phyloP scores from a whole-genome alignment of 148 eudicot species.

The Spergularia bocconei region DNA sequence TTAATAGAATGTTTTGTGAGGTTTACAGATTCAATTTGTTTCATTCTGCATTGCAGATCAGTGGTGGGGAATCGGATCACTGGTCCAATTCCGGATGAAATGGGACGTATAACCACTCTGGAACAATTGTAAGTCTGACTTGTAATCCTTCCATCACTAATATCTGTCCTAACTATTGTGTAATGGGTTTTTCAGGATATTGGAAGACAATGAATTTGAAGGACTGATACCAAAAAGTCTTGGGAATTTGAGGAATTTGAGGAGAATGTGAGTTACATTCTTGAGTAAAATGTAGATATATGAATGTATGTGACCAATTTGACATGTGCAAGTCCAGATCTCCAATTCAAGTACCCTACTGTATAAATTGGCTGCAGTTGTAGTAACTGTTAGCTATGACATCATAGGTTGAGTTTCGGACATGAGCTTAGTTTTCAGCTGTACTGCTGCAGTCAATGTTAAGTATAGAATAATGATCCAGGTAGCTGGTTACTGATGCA shows the following conservation, averaged over 20 bases:
- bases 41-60: slow-evolving; percentile 36
- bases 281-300: not conserved
- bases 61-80: slow-evolving; percentile 52
- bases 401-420: no score
- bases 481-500: no score
- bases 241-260: slow-evolving; percentile 60
- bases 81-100: slow-evolving; percentile 66
- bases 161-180: not conserved
- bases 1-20: not conserved
- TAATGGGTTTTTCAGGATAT: slow-evolving; percentile 34
- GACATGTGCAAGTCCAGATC: not conserved
- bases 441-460: no score
- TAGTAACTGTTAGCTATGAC: no score
- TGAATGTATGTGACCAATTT: not conserved
- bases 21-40: not conserved
- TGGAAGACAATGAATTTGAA: slow-evolving; percentile 59
- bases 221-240: slow-evolving; percentile 66
- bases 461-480: no score
- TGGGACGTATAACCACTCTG: slow-evolving; percentile 69
- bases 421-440: no score
- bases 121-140: slow-evolving; percentile 50
- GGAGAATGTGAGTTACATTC: slow-evolving; percentile 49
- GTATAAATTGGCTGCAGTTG: no score
- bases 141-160: not conserved
- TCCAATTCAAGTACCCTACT: no score